Evolutionary conservation across 2,329 filamentous ascomycete genomes (phyloP).

Genomic region (Penicillium sp.): DNA sequence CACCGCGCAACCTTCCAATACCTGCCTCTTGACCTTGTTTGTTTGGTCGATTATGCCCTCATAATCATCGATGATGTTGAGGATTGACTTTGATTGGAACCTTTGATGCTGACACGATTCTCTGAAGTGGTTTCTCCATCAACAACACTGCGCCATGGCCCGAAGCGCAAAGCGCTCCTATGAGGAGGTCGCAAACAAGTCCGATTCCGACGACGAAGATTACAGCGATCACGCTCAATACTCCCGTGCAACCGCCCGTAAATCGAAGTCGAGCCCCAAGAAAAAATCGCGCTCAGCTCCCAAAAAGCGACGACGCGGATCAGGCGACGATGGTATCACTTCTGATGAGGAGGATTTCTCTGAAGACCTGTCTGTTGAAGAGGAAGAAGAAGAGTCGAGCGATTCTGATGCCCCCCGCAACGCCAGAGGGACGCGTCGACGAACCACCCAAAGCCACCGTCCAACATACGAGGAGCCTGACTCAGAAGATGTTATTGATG

Average conservation of each 20-base stretch:
- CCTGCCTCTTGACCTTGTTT: not conserved
- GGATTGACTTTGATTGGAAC: not conserved
- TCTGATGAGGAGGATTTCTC: constrained; percentile 41
- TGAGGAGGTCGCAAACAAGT: constrained; percentile 46
- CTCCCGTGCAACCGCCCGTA: constrained; percentile 25
- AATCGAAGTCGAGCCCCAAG: constrained; percentile 31
- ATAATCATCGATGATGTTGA: not conserved
- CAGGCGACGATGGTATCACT: constrained; percentile 43
- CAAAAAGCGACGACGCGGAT: constrained; percentile 47
- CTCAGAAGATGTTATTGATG: constrained; percentile 32
- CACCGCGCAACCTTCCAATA: constrained; percentile 2
- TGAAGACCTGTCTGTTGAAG: constrained; percentile 47
- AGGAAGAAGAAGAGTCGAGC: constrained; percentile 45
- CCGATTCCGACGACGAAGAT: constrained; percentile 49
- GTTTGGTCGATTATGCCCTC: not conserved
- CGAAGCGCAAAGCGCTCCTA: constrained; percentile 41
- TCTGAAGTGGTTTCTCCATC: constrained; percentile 8
- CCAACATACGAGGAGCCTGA: constrained; percentile 59
- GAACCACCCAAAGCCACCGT: constrained; percentile 53
- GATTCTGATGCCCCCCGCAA: constrained; percentile 52
- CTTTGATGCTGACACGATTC: constrained; percentile 1
- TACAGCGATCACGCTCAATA: constrained; percentile 42
- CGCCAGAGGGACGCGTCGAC: constrained; percentile 58
- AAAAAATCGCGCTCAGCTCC: constrained; percentile 37
- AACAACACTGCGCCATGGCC: constrained; percentile 30